Conservation (phyloP, 2,329 filamentous ascomycete genomes). For the Paraphaeosphaeria minitans region DNA sequence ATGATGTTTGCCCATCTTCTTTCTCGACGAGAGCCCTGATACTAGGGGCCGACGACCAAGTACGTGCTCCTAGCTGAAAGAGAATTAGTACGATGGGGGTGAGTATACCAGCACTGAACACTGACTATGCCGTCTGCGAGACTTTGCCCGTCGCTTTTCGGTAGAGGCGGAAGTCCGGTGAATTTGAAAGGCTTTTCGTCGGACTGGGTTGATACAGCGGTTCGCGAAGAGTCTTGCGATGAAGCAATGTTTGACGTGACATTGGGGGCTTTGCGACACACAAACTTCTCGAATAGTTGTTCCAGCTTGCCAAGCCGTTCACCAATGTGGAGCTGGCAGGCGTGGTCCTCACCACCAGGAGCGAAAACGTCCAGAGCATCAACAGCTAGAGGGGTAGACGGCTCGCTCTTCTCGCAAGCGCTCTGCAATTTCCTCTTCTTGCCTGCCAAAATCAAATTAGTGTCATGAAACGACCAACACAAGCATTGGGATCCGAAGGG, state of each 20-base stretch:
- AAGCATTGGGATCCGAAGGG: not conserved
- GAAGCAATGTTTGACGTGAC: conserved; percentile 1
- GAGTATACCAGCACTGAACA: conserved; percentile 1
- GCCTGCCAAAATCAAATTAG: conserved; percentile 30
- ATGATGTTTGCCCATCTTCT: conserved; percentile 13
- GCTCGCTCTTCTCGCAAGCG: conserved; percentile 17
- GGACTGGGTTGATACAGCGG: conserved; percentile 23
- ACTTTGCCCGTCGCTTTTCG: conserved; percentile 29
- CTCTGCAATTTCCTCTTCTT: conserved; percentile 37
- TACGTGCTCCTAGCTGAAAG: conserved; percentile 31
- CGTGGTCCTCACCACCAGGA: conserved; percentile 25
- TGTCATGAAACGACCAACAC: conserved; percentile 5
- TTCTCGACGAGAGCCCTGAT: conserved; percentile 32
- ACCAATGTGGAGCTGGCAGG: conserved; percentile 37
- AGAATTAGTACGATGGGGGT: not conserved
- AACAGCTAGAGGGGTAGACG: conserved; percentile 16
- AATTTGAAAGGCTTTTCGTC: conserved; percentile 28
- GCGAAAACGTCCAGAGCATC: conserved; percentile 16
- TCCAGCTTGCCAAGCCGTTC: conserved; percentile 43
- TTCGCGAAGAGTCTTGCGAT: conserved; percentile 19
- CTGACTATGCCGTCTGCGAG: conserved; percentile 39
- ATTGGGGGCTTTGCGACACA: conserved; percentile 36
- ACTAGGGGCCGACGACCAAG: conserved; percentile 39
- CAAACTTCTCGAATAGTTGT: conserved; percentile 43
- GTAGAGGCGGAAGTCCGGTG: conserved; percentile 24